phyloP scores from a whole-genome alignment of 2,329 filamentous ascomycete genomes.

The Diplodia scrobiculata region DNA sequence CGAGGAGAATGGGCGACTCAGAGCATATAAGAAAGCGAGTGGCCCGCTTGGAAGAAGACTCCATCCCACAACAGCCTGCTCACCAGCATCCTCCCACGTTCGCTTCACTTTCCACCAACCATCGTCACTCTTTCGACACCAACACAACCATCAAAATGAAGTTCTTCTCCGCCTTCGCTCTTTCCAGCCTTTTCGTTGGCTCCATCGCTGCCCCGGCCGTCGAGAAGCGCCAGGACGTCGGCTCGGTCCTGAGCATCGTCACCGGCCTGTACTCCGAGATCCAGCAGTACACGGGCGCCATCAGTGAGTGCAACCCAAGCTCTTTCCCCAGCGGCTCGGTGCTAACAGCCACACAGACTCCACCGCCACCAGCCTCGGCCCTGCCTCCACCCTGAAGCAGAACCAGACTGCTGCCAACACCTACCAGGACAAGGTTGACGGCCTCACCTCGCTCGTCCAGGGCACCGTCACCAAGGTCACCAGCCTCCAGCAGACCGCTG shows the following conservation, averaged over 20 bases:
- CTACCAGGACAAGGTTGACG: conserved; percentile 1
- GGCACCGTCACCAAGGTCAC: conserved; percentile 10
- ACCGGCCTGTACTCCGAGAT: background rate
- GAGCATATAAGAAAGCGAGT: conserved; percentile 24
- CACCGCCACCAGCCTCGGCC: conserved; percentile 8
- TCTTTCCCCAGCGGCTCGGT: background rate
- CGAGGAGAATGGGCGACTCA: background rate
- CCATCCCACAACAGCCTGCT: conserved; percentile 18
- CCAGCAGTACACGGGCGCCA: conserved; percentile 1
- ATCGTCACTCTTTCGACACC: conserved; percentile 16
- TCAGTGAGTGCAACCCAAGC: conserved; percentile 11
- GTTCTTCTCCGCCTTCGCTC: conserved; percentile 27
- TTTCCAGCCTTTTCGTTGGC: conserved; percentile 28
- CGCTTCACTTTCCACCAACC: conserved; percentile 6
- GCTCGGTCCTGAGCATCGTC: conserved; percentile 1
- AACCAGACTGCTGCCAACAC: conserved; percentile 20
- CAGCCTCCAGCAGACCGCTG: background rate
- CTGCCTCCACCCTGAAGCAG: conserved; percentile 12
- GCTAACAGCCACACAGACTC: background rate
- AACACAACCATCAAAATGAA: conserved; percentile 23
- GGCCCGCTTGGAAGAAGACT: background rate
- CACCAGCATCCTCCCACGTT: conserved; percentile 25
- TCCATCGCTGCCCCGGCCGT: conserved; percentile 21
- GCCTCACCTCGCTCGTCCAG: conserved; percentile 13
- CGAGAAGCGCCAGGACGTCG: conserved; percentile 24